Percentiles rank a stretch among this genome's conserved stretches.
Conservation (phyloP, 2,329 filamentous ascomycete species). For the Venturiaceae sp. region DNA sequence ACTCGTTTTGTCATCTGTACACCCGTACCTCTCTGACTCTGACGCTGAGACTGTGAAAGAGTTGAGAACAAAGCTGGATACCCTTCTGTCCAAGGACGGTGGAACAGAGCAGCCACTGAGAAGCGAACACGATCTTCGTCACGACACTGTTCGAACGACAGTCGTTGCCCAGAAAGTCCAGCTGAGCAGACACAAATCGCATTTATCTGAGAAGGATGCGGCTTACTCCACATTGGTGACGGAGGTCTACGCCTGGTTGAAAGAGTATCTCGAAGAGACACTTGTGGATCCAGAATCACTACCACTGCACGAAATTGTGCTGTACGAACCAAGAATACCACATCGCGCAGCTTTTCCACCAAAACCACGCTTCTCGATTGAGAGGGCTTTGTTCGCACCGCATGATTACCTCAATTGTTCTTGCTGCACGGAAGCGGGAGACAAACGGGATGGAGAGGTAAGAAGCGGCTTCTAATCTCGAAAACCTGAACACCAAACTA, state of each 20-base stretch:
- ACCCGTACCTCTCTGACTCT: constrained; percentile 14
- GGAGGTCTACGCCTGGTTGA: constrained; percentile 40
- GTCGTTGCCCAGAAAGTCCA: constrained; percentile 75
- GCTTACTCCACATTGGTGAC: constrained; percentile 60
- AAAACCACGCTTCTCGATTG: constrained; percentile 58
- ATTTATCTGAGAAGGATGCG: constrained; percentile 60
- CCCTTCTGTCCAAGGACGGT: background rate
- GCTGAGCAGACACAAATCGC: constrained; percentile 63
- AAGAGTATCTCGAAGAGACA: constrained; percentile 33
- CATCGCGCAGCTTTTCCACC: constrained; percentile 68
- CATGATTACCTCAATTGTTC: constrained; percentile 69
- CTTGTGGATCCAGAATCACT: constrained; percentile 42
- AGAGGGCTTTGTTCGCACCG: constrained; percentile 60
- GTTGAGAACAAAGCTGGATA: constrained; percentile 9
- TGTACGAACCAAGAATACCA: constrained; percentile 63
- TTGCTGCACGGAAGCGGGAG: constrained; percentile 45
- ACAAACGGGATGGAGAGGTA: constrained; percentile 31
- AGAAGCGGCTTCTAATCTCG: too few relatives aligned
- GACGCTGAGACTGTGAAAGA: constrained; percentile 25
- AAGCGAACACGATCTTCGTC: constrained; percentile 65
- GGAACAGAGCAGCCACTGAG: constrained; percentile 39
- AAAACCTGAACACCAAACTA: constrained; percentile 5
- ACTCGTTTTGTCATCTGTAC: constrained; percentile 31
- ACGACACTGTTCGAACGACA: constrained; percentile 63
- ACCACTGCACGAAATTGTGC: constrained; percentile 61